Base-by-base conservation (phyloP, 768 basidiomycete species). In the Suillus placidus region DNA sequence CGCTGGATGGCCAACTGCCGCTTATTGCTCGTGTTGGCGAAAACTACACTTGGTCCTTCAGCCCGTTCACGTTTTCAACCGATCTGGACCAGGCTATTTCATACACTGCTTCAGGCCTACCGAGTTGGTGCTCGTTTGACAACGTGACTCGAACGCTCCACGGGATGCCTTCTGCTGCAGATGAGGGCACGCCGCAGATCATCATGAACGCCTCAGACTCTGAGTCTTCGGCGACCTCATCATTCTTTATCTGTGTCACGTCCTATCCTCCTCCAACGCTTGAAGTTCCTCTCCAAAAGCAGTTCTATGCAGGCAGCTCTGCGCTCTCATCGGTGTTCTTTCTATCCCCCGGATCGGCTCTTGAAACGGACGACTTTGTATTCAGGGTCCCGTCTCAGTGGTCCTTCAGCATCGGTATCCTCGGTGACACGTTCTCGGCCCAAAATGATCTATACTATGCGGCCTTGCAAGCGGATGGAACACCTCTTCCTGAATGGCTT, bases 351-450 rank as follows among this genome's bases (percentile, higher is more conserved):
- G 79, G 81, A 52, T 90, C 91, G 26, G 85, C 88, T 16, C 78
- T 93, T 37, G 71, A 74, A 35, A 81, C 80, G 18, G 70, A 76
- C 55, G 80, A 77, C 58, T 88, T 89, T 63, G 80, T 83, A 58
- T 73, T 97, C 63, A 82, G 94, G 60, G 85, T 97, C 12, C 94
- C 94, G 1, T 86, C 86, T 8, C 76, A 80, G 54, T 97, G 95
- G 94, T 93, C 92, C 0, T 98, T 97, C 79, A 94, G 93, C 71
- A 84, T 98, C 65, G 96, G 95, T 16, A 87, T 97, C 70, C 78
- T 88, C 60, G 80, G 85, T 66, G 79, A 84, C 42, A 95, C 92
- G 2, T 90, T 88, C 75, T 65, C 73, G 2, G 79, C 84, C 37
- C 64, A 76, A 55, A 77, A 83, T 40, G 78, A 78, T 34, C 70